Evolutionary conservation across 2,329 filamentous ascomycete species (phyloP).

Genomic region (Eutypella sp.): DNA sequence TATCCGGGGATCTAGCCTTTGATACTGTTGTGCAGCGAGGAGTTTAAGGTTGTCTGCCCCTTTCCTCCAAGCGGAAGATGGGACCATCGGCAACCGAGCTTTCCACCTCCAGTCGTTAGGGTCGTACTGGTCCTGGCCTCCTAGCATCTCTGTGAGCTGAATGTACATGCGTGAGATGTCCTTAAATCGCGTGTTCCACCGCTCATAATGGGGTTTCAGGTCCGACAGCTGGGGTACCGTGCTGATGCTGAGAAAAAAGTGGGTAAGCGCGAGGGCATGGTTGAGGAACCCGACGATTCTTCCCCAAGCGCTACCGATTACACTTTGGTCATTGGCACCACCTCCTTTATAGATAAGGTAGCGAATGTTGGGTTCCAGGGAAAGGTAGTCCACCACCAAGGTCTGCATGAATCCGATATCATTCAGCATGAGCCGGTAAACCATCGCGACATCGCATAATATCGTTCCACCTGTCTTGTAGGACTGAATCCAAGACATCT

Average conservation of each 20-base stretch:
- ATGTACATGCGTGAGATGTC: conserved; percentile 1
- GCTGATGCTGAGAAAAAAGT: background rate
- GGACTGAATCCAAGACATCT: background rate
- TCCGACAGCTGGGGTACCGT: background rate
- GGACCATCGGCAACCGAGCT: conserved; percentile 10
- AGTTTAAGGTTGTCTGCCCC: conserved; percentile 6
- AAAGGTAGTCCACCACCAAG: conserved; percentile 17
- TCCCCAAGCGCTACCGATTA: background rate
- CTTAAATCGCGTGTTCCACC: conserved; percentile 7
- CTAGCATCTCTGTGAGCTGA: conserved; percentile 7
- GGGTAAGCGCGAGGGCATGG: background rate
- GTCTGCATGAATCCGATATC: conserved; percentile 16
- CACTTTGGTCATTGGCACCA: background rate
- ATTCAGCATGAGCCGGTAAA: conserved; percentile 2
- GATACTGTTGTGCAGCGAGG: conserved; percentile 17
- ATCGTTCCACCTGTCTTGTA: conserved; percentile 11
- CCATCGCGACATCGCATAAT: conserved; percentile 5
- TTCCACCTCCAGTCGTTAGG: conserved; percentile 11
- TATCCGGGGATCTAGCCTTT: conserved; percentile 11
- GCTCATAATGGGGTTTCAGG: conserved; percentile 2
- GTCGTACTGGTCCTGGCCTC: background rate
- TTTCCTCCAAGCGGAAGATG: conserved; percentile 15
- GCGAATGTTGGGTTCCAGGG: background rate
- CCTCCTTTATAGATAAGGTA: background rate
- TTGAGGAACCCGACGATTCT: background rate